Evolutionary conservation across 2,329 filamentous ascomycete genomes (phyloP).

Genomic region (Ramularia collo-cygni): DNA sequence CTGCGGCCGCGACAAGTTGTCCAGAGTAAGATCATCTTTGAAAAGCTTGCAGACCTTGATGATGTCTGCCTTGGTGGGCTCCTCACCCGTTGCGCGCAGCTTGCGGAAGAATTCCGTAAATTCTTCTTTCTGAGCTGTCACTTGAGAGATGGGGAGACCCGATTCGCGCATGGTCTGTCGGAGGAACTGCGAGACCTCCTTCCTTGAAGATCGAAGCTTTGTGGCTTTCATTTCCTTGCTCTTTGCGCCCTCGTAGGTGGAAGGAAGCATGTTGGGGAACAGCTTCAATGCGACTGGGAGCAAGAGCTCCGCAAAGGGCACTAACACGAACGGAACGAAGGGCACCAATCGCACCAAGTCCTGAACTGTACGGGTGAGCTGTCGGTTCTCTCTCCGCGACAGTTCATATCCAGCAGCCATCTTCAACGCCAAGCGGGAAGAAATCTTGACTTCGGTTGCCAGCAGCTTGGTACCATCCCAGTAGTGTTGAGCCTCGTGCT

Average conservation of each 20-base stretch:
- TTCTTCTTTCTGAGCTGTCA: conserved; percentile 83
- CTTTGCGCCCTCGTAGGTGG: conserved; percentile 90
- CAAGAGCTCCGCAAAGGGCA: conserved; percentile 90
- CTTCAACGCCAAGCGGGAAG: conserved; percentile 81
- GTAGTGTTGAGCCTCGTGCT: conserved; percentile 89
- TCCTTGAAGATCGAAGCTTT: conserved; percentile 73
- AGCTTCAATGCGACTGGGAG: conserved; percentile 86
- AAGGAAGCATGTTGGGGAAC: conserved; percentile 95
- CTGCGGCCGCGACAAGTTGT: conserved; percentile 93
- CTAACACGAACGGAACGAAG: conserved; percentile 94
- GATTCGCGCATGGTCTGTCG: conserved; percentile 84
- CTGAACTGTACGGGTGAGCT: conserved; percentile 86
- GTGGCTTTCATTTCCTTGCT: conserved; percentile 84
- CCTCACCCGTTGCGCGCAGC: conserved; percentile 81
- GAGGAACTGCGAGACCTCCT: conserved; percentile 88
- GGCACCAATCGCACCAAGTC: conserved; percentile 88
- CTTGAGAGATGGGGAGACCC: conserved; percentile 78
- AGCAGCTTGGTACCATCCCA: conserved; percentile 98
- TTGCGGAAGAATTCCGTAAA: conserved; percentile 98
- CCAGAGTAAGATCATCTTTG: conserved; percentile 92
- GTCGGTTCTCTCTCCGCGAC: conserved; percentile 84
- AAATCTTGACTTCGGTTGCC: conserved; percentile 87
- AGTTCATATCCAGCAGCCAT: conserved; percentile 98
- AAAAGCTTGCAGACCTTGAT: conserved; percentile 99
- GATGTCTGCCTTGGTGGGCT: conserved; percentile 80